Evolutionary conservation across 305 asterid genomes (phyloP).

Genomic region (Nicotiana rustica): DNA sequence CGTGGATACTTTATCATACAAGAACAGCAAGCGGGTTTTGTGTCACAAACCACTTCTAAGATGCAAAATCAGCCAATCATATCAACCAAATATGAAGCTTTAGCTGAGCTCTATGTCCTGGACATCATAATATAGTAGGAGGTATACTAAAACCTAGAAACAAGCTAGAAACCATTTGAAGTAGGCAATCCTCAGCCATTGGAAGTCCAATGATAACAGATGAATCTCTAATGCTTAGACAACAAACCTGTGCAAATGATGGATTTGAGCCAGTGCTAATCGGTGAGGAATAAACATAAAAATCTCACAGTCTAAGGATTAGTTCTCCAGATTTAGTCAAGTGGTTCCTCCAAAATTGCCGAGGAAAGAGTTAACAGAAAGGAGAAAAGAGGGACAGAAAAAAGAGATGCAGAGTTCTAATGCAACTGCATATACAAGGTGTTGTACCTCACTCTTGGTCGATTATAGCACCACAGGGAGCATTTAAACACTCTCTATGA

Average conservation of each 20-base stretch:
- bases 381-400: background rate
- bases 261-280: constrained; percentile 9
- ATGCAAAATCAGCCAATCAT: background rate
- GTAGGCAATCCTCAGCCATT: constrained; percentile 24
- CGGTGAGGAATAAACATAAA: background rate
- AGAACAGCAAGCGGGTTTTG: background rate
- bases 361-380: background rate
- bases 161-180: constrained; percentile 18
- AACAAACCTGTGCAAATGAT: background rate
- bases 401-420: background rate
- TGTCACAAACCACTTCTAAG: background rate
- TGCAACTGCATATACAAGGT: constrained; percentile 24
- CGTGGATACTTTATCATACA: background rate
- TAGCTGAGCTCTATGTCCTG: background rate
- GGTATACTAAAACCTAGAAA: constrained; percentile 13
- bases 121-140: background rate
- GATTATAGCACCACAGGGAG: background rate
- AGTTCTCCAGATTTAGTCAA: background rate
- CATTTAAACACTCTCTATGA: background rate
- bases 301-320: background rate
- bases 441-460: constrained; percentile 5
- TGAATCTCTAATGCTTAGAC: constrained; percentile 11
- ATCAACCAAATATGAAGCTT: constrained; percentile 17
- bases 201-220: constrained; percentile 11
- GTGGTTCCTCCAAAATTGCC: background rate